phyloP scores from a whole-genome alignment of 1,284 basidiomycete genomes.

The Singerocomus rubriflavus region DNA sequence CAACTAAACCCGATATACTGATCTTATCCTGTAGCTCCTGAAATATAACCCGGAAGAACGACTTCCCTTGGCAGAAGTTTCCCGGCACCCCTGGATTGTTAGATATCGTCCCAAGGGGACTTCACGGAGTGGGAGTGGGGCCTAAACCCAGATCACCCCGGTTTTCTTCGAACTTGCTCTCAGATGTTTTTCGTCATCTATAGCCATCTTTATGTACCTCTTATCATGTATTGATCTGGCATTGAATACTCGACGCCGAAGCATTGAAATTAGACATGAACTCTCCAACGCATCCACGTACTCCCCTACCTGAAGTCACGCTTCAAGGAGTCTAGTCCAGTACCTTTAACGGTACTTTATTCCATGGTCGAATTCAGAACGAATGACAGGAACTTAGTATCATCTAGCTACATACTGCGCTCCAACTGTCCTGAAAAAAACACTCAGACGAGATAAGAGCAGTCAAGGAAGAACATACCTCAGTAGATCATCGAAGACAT shows the following conservation, averaged over 20 bases:
- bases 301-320: neutral
- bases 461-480: slow-evolving; percentile 1
- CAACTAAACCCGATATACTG: slow-evolving; percentile 27
- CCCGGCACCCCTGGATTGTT: slow-evolving; percentile 90
- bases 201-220: slow-evolving; percentile 6
- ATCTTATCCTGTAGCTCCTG: slow-evolving; percentile 62
- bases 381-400: slow-evolving; percentile 18
- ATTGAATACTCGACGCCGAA: neutral
- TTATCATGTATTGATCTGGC: slow-evolving; percentile 14
- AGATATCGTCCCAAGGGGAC: slow-evolving; percentile 58
- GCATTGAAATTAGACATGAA: neutral
- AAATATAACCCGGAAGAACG: slow-evolving; percentile 84
- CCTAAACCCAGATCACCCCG: slow-evolving; percentile 8
- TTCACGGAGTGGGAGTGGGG: slow-evolving; percentile 26
- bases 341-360: slow-evolving; percentile 14
- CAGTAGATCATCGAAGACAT: slow-evolving; percentile 79
- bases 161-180: slow-evolving; percentile 1
- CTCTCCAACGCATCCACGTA: no score
- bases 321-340: neutral
- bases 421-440: neutral
- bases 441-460: neutral
- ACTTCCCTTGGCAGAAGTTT: slow-evolving; percentile 77
- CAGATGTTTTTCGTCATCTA: slow-evolving; percentile 10
- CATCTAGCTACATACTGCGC: slow-evolving; percentile 20
- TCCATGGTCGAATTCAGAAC: slow-evolving; percentile 22